Percentiles rank a stretch among this genome's conserved stretches.
Evolutionary conservation across 192 early-diverging fungal genomes (phyloP).

Genomic region (Physocladia obscura): DNA sequence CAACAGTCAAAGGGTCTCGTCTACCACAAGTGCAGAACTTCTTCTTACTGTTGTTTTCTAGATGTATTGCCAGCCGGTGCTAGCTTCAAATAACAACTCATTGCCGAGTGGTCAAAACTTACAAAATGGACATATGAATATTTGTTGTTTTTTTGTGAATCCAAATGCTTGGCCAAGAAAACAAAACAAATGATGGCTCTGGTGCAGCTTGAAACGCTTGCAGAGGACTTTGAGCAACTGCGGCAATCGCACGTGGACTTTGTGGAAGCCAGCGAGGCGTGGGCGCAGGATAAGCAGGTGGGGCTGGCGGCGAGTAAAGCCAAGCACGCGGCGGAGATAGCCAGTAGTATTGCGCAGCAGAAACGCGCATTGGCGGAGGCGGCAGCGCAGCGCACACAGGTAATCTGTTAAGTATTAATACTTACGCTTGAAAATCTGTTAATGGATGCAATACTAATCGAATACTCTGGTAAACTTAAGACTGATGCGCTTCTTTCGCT

Average conservation of each 20-base stretch:
- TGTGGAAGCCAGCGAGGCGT: constrained; percentile 1
- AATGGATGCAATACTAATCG: not conserved
- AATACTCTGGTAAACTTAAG: not conserved
- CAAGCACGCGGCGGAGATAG: not conserved
- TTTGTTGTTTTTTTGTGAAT: too few relatives aligned
- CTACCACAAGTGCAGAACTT: too few relatives aligned
- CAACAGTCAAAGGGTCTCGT: too few relatives aligned
- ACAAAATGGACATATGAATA: too few relatives aligned
- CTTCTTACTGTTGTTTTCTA: too few relatives aligned
- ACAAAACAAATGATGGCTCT: too few relatives aligned
- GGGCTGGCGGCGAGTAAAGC: not conserved
- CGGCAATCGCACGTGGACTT: not conserved
- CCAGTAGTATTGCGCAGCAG: not conserved
- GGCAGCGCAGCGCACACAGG: not conserved
- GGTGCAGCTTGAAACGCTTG: too few relatives aligned
- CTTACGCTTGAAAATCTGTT: not conserved
- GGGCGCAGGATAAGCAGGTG: not conserved
- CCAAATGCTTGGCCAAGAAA: too few relatives aligned
- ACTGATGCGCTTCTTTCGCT: not conserved
- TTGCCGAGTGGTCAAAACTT: too few relatives aligned
- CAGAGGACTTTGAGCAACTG: not conserved
- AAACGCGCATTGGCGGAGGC: not conserved
- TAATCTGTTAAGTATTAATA: not conserved
- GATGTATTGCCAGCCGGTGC: too few relatives aligned
- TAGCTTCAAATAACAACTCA: too few relatives aligned